A percentile compares a stretch with the other conserved stretches of the same genome.
Conservation (phyloP, 1,139 yeast genomes). For the Sugiyamaella novakii region DNA sequence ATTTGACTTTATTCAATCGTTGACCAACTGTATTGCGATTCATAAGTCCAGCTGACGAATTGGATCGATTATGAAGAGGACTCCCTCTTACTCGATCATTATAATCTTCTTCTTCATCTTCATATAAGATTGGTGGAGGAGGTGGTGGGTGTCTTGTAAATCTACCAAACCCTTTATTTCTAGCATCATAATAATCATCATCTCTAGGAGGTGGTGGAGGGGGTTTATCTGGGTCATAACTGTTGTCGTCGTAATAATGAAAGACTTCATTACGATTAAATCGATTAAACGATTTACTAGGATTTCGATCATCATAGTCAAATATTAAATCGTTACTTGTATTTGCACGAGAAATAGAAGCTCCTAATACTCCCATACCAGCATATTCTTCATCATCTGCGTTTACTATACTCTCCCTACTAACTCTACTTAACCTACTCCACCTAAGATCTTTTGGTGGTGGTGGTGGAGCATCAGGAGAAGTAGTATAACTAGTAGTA, state of each 20-base stretch:
- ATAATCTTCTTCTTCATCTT: slow-evolving; percentile 11
- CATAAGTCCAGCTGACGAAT: slow-evolving; percentile 14
- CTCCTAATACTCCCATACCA: slow-evolving; percentile 10
- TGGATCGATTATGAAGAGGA: slow-evolving; percentile 4
- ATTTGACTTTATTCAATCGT: slow-evolving; percentile 5
- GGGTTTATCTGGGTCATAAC: slow-evolving; percentile 9
- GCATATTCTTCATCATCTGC: slow-evolving; percentile 13
- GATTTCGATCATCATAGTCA: slow-evolving; percentile 1
- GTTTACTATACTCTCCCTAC: slow-evolving; percentile 2
- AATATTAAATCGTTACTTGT: slow-evolving; percentile 12
- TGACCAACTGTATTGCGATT: not conserved
- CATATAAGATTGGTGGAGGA: not conserved
- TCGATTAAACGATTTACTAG: not conserved
- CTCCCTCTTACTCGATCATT: not conserved
- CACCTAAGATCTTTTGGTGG: slow-evolving; percentile 16
- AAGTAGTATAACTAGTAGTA: not conserved
- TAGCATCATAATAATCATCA: slow-evolving; percentile 8
- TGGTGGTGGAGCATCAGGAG: slow-evolving; percentile 14
- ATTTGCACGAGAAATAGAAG: slow-evolving; percentile 11
- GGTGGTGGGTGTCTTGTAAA: slow-evolving; percentile 1
- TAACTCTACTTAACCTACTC: slow-evolving; percentile 6
- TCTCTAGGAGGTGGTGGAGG: slow-evolving; percentile 15
- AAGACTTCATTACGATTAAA: no score
- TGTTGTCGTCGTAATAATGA: no score
- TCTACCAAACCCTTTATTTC: slow-evolving; percentile 1